Percentiles rank a stretch among this genome's conserved stretches.
These are phyloP conservation scores for Lachnellula willkommii DNA, from an alignment of 2,329 filamentous ascomycete genomes.

Conservation along the genomic window DNA sequence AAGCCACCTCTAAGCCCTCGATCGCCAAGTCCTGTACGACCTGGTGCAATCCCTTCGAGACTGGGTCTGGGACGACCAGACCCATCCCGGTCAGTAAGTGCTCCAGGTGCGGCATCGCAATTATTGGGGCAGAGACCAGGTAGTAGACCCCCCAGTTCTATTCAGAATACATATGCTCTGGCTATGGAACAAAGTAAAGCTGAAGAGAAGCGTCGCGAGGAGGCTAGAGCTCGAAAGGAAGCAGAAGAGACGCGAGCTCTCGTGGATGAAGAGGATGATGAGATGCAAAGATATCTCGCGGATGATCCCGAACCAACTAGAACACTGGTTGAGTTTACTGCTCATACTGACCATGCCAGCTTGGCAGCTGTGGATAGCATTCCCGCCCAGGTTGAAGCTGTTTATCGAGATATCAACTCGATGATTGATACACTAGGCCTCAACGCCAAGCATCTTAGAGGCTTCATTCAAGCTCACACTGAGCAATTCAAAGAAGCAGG, in stretches of 20 bases:
- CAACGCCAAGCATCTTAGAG: conserved; percentile 60
- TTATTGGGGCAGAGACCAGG: conserved; percentile 44
- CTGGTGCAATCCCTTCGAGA: conserved; percentile 47
- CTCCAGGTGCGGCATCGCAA: conserved; percentile 54
- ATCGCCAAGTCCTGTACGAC: conserved; percentile 66
- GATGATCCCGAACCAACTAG: conserved; percentile 57
- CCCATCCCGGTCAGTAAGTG: conserved; percentile 52
- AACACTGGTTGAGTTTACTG: conserved; percentile 63
- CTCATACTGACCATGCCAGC: conserved; percentile 50
- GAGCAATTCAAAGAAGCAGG: conserved; percentile 47
- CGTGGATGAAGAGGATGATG: conserved; percentile 64
- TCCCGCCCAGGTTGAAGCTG: conserved; percentile 57
- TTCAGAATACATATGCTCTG: conserved; percentile 18
- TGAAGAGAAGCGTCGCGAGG: conserved; percentile 25
- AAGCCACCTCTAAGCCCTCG: conserved; percentile 50
- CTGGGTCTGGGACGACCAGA: conserved; percentile 46
- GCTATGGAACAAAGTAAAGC: conserved; percentile 23
- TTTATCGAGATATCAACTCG: conserved; percentile 78
- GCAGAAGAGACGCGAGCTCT: conserved; percentile 53
- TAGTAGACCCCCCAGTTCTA: conserved; percentile 39
- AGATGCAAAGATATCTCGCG: conserved; percentile 57
- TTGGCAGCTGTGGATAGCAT: conserved; percentile 45
- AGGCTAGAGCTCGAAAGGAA: conserved; percentile 48
- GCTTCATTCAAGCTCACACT: conserved; percentile 63
- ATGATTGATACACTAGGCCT: conserved; percentile 93